Evolutionary conservation across 2,329 filamentous ascomycete genomes (phyloP).

Genomic region (Sarocladium brachiariae): DNA sequence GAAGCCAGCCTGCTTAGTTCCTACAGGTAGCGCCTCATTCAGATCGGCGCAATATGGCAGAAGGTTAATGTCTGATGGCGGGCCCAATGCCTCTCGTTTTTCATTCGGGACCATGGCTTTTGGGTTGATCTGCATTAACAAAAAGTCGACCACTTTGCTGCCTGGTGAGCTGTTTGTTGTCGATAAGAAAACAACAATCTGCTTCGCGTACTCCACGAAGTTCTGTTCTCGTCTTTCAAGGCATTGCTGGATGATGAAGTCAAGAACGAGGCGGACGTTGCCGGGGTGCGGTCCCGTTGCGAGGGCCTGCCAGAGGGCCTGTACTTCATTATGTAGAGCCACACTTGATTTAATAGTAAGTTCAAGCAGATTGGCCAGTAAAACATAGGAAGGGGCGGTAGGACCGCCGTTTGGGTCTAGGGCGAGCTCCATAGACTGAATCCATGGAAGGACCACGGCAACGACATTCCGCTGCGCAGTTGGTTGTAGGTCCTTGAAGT

Average conservation of each 20-base stretch:
- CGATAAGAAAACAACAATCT: conserved; percentile 93
- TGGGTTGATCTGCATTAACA: conserved; percentile 83
- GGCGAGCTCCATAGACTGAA: conserved; percentile 88
- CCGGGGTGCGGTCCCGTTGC: conserved; percentile 88
- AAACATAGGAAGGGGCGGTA: conserved; percentile 86
- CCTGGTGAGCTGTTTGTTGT: conserved; percentile 68
- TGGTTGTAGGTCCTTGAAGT: conserved; percentile 81
- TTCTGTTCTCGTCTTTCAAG: conserved; percentile 93
- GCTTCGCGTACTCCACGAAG: conserved; percentile 96
- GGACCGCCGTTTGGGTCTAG: conserved; percentile 87
- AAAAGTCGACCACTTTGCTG: conserved; percentile 87
- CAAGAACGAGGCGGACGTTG: conserved; percentile 88
- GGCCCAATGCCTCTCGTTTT: conserved; percentile 61
- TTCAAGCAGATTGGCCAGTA: conserved; percentile 90
- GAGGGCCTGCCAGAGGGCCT: conserved; percentile 93
- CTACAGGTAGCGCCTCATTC: conserved; percentile 68
- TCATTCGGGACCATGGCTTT: conserved; percentile 96
- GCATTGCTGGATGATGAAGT: conserved; percentile 93
- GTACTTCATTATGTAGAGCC: conserved; percentile 89
- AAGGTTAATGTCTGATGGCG: conserved; percentile 64
- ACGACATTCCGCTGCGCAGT: conserved; percentile 89
- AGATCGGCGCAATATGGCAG: conserved; percentile 90
- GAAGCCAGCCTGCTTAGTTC: conserved; percentile 86
- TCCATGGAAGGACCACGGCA: conserved; percentile 90
- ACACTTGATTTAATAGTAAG: conserved; percentile 90